Base-by-base conservation (phyloP, 192 early-diverging fungal genomes). In the Backusella sp. region DNA sequence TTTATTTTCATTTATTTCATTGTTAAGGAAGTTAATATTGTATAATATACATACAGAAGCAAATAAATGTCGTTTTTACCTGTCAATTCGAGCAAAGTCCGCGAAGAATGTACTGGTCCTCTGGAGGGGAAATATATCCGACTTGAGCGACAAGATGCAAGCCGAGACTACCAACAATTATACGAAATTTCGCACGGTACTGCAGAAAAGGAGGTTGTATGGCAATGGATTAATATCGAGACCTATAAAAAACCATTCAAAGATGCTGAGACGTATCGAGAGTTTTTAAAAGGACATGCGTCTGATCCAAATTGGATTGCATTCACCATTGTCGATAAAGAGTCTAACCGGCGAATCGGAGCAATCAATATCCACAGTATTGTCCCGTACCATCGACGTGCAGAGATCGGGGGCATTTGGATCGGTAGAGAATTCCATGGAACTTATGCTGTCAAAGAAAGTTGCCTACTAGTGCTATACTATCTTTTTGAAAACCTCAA, bases 371-470 rank as follows among this genome's bases (percentile, higher is more conserved):
- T 34, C 1, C n/a, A 39, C 15, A 56, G 23, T 32, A 19, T 73
- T 56, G 11, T 30, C 0, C 66, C 77, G 1, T 66, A 28, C 14
- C 75, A 39, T 21, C 73, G 42, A 49, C 75, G 73, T 53, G 65
- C 44, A 12, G 73, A 74, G 36, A 74, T 74, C 26, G 73, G 73
- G 15, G 65, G 73, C n/a, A 74, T 74, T 23, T 74, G 73, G 73
- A 74, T 74, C 35, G 65, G 34, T 26, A 56, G 23, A 28, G 32
- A 21, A 14, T 66, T 74, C 37, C 73, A 41, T 66, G 73, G 73
- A 23, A 74, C 73, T 14, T 74, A 74, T 66, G 37, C 73, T 14
- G 36, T 74, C 19, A 42, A 66, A 21, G 73, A 74, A 30, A 74
- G 56, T 23, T 66, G 65, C 4, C 37, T 66, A 21, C 21, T 74